phyloP scores from a whole-genome alignment of 305 asterid genomes.

The Monarda citriodora region DNA sequence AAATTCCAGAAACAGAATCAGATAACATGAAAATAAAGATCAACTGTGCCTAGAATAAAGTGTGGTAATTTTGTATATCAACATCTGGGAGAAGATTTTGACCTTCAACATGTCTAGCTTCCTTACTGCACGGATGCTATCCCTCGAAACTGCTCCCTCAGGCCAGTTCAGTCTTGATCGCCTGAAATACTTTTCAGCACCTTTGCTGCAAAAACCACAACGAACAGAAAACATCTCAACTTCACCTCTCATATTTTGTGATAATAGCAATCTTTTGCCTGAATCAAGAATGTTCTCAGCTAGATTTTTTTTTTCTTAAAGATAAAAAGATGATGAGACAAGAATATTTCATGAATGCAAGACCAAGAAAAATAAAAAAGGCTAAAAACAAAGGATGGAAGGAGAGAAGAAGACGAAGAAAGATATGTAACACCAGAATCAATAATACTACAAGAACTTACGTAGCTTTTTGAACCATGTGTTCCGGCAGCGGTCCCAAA shows the following conservation, averaged over 20 bases:
- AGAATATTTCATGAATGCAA: background rate
- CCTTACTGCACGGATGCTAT: conserved; percentile 80
- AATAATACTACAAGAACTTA: conserved; percentile 27
- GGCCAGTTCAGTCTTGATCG: conserved; percentile 84
- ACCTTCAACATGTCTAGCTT: conserved; percentile 55
- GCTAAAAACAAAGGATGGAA: background rate
- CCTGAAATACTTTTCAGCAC: conserved; percentile 69
- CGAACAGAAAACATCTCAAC: conserved; percentile 12
- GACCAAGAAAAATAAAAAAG: background rate
- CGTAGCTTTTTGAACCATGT: conserved; percentile 74
- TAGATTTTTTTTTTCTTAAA: background rate
- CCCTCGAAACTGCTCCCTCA: conserved; percentile 90
- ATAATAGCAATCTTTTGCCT: background rate
- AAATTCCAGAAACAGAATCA: too few species aligned
- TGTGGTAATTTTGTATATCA: background rate
- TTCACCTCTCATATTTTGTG: conserved; percentile 1
- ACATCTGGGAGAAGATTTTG: background rate
- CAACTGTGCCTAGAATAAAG: background rate
- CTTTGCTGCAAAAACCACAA: conserved; percentile 46
- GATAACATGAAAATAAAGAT: background rate
- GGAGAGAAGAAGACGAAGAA: background rate
- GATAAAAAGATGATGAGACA: background rate
- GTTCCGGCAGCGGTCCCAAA: conserved; percentile 76
- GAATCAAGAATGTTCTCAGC: background rate
- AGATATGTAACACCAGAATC: background rate